phyloP scores from a whole-genome alignment of 2,329 filamentous ascomycete species.

The Myriosclerotinia scirpicola region DNA sequence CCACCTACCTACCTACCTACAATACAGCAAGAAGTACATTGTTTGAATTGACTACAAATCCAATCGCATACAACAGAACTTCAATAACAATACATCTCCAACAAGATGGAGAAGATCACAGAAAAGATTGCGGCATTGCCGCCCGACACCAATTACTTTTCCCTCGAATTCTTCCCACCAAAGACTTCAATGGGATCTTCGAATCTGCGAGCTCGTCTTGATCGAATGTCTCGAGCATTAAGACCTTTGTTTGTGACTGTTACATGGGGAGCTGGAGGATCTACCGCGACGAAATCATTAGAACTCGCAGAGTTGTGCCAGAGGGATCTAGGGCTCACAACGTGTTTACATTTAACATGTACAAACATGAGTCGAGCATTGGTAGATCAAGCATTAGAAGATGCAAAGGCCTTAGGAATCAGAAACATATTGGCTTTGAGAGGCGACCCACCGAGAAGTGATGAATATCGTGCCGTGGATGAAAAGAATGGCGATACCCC shows the following conservation, averaged over 20 bases:
- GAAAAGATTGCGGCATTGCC: constrained; percentile 92
- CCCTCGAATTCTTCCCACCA: constrained; percentile 98
- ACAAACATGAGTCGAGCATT: constrained; percentile 91
- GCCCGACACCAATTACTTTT: constrained; percentile 81
- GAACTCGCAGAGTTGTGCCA: constrained; percentile 96
- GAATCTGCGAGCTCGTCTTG: constrained; percentile 88
- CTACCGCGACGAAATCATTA: constrained; percentile 85
- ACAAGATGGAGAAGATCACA: constrained; percentile 71
- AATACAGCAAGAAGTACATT: not conserved
- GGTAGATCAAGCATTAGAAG: constrained; percentile 85
- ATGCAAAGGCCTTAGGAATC: constrained; percentile 86
- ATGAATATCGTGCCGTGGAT: constrained; percentile 75
- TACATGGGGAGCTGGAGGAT: constrained; percentile 96
- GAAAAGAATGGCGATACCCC: constrained; percentile 57
- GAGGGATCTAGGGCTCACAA: constrained; percentile 86
- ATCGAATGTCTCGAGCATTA: constrained; percentile 90
- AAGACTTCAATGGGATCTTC: constrained; percentile 95
- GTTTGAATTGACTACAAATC: not conserved
- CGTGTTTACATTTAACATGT: constrained; percentile 93
- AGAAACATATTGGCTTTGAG: constrained; percentile 90
- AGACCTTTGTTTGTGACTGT: constrained; percentile 94
- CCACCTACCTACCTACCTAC: too few relatives aligned
- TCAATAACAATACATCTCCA: not conserved
- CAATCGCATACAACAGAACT: not conserved
- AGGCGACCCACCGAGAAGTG: constrained; percentile 84